A percentile compares a stretch with the other conserved stretches of the same genome.
Evolutionary conservation across 2,329 filamentous ascomycete species (phyloP).

Genomic region (Penicillium sp.): DNA sequence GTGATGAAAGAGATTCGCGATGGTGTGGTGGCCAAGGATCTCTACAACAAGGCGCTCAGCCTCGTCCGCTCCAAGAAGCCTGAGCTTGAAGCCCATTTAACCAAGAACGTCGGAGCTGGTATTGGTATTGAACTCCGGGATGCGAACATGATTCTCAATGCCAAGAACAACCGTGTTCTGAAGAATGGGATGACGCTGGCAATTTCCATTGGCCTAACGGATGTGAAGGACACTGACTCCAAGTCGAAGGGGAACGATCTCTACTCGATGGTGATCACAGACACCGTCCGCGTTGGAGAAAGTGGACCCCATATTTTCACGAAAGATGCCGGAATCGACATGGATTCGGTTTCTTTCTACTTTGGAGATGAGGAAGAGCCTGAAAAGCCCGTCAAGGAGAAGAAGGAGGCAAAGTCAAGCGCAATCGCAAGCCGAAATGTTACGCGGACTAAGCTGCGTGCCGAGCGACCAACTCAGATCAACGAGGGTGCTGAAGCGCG

Average conservation of each 20-base stretch:
- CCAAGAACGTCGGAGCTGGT: constrained; percentile 88
- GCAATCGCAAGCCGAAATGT: constrained; percentile 94
- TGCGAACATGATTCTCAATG: constrained; percentile 77
- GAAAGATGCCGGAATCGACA: constrained; percentile 84
- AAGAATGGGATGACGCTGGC: constrained; percentile 98
- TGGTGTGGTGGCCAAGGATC: constrained; percentile 80
- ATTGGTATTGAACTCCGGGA: constrained; percentile 93
- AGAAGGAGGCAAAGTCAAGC: constrained; percentile 76
- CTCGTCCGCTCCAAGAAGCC: constrained; percentile 88
- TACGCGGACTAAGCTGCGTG: constrained; percentile 87
- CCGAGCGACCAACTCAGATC: constrained; percentile 82
- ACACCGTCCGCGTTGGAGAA: constrained; percentile 85
- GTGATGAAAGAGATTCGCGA: constrained; percentile 89
- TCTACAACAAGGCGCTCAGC: constrained; percentile 82
- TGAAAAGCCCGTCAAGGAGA: constrained; percentile 78
- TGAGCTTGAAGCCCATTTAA: constrained; percentile 90
- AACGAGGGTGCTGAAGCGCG: constrained; percentile 88
- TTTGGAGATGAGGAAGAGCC: constrained; percentile 93
- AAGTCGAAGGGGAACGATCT: constrained; percentile 85
- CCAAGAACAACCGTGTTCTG: constrained; percentile 77
- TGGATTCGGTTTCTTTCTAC: constrained; percentile 96
- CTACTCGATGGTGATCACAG: constrained; percentile 87
- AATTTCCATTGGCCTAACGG: constrained; percentile 84
- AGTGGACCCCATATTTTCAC: constrained; percentile 77
- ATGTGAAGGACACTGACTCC: constrained; percentile 81